phyloP scores from a whole-genome alignment of 495 filamentous ascomycete species.

The Penicillium ochrochloron region DNA sequence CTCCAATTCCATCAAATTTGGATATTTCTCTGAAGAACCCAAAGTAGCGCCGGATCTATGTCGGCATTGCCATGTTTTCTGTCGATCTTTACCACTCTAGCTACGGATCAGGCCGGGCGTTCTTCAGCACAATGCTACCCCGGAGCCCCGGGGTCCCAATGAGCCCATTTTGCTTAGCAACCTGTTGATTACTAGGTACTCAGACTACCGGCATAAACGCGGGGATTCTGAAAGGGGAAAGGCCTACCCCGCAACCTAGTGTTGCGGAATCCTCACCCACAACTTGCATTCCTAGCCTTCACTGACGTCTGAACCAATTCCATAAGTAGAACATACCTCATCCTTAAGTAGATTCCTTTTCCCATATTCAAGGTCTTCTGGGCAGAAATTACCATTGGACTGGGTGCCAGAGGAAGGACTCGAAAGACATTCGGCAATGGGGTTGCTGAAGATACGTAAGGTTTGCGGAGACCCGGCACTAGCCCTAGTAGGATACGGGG shows the following conservation, averaged over 20 bases:
- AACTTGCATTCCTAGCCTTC: no score
- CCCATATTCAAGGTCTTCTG: no score
- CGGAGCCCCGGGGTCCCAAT: not conserved
- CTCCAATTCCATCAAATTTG: not conserved
- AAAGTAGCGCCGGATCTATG: not conserved
- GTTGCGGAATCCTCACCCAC: no score
- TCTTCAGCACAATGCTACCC: not conserved
- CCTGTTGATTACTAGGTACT: not conserved
- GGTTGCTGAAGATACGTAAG: not conserved
- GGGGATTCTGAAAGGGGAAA: not conserved
- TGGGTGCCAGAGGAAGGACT: not conserved
- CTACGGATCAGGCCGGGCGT: not conserved
- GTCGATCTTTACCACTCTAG: not conserved
- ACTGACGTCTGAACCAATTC: no score
- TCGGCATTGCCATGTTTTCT: not conserved
- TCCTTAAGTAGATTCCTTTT: no score
- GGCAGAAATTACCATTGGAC: no score
- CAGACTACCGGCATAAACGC: not conserved
- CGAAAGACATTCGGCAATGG: no score
- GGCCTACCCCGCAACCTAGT: not conserved
- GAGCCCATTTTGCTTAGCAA: not conserved
- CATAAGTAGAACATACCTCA: no score
- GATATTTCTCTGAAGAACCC: not conserved
- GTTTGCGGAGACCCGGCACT: not conserved
- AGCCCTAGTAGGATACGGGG: no score